phyloP scores from a whole-genome alignment of 2,329 filamentous ascomycete species.

The Aureobasidium leucospermi region DNA sequence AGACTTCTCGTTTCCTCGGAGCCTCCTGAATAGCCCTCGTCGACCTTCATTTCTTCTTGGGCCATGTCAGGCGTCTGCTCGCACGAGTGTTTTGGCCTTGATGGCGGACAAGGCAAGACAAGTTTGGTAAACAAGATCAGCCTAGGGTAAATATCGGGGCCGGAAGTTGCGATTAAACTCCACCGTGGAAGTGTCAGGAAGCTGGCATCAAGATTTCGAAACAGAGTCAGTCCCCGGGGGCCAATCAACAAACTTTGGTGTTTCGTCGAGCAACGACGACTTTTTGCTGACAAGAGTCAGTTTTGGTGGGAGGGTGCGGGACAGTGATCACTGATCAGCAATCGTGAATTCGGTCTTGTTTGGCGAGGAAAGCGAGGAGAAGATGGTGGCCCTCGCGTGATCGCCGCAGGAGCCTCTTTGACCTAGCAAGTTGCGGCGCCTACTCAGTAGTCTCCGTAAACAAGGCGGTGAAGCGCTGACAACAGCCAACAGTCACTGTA shows the following conservation, averaged over 20 bases:
- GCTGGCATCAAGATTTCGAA: background rate
- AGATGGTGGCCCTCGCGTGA: constrained; percentile 1
- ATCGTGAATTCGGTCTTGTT: background rate
- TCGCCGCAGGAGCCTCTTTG: background rate
- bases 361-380: constrained; percentile 4
- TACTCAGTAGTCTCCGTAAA: background rate
- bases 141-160: constrained; percentile 1
- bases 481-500: background rate
- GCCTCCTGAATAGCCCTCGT: constrained; percentile 69
- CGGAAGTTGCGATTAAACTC: background rate
- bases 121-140: constrained; percentile 6
- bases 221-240: constrained; percentile 8
- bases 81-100: background rate
- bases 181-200: background rate
- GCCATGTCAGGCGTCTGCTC: background rate
- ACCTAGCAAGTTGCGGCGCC: background rate
- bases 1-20: constrained; percentile 56
- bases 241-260: constrained; percentile 1
- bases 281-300: constrained; percentile 1
- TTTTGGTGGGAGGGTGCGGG: background rate
- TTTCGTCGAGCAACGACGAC: background rate
- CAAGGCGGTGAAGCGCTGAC: background rate
- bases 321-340: background rate
- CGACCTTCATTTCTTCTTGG: constrained; percentile 40
- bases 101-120: background rate